Evolutionary conservation across 2,329 filamentous ascomycete species (phyloP).

Genomic region (Westerdykella aurantiaca): DNA sequence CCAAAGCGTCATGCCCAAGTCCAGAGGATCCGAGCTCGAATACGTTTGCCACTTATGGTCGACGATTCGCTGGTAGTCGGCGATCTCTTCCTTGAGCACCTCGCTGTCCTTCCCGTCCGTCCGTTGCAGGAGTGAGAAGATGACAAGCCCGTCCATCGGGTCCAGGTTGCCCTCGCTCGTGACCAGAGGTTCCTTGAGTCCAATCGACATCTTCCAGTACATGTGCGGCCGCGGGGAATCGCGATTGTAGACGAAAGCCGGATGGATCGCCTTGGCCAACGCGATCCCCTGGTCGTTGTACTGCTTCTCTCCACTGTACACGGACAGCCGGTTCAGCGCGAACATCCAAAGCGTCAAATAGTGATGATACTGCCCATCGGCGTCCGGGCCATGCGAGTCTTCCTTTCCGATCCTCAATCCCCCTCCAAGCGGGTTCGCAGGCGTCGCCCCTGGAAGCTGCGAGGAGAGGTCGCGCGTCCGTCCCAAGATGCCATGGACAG

Average conservation of each 20-base stretch:
- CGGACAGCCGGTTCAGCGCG: slow-evolving; percentile 50
- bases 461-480: slow-evolving; percentile 45
- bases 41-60: slow-evolving; percentile 40
- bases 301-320: slow-evolving; percentile 42
- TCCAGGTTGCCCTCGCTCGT: slow-evolving; percentile 50
- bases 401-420: slow-evolving; percentile 56
- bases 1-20: slow-evolving; percentile 57
- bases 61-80: slow-evolving; percentile 49
- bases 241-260: slow-evolving; percentile 45
- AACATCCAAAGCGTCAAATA: slow-evolving; percentile 61
- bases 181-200: slow-evolving; percentile 46
- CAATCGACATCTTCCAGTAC: slow-evolving; percentile 54
- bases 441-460: slow-evolving; percentile 48
- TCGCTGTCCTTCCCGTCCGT: slow-evolving; percentile 23
- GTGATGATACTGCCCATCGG: slow-evolving; percentile 58
- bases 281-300: slow-evolving; percentile 51
- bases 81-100: slow-evolving; percentile 46
- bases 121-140: slow-evolving; percentile 15
- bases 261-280: slow-evolving; percentile 50
- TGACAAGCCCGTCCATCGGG: slow-evolving; percentile 1
- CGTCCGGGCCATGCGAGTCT: slow-evolving; percentile 45
- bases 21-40: slow-evolving; percentile 48
- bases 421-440: slow-evolving; percentile 48
- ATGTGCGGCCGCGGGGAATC: slow-evolving; percentile 35
- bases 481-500: slow-evolving; percentile 51